phyloP scores from a whole-genome alignment of 2,329 filamentous ascomycete genomes.

The Didymella pinodella region DNA sequence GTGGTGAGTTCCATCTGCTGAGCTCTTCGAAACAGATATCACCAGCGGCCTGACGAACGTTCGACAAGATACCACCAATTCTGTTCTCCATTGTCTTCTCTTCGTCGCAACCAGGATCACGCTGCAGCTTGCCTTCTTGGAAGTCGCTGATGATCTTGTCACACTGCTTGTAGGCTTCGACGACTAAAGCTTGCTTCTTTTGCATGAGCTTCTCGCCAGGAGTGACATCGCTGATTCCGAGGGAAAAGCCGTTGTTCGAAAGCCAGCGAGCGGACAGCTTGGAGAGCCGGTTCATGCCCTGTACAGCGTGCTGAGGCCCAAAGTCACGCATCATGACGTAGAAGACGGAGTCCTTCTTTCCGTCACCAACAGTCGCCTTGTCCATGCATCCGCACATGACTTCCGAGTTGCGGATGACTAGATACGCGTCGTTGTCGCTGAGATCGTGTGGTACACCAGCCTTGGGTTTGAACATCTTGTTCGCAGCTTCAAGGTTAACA shows the following conservation, averaged over 20 bases:
- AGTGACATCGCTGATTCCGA: conserved; percentile 94
- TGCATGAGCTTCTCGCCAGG: conserved; percentile 74
- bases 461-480: conserved; percentile 77
- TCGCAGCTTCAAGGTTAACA: conserved; percentile 93
- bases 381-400: conserved; percentile 98
- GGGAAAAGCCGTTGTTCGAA: conserved; percentile 91
- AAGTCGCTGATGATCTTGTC: conserved; percentile 84
- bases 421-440: conserved; percentile 77
- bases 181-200: conserved; percentile 78
- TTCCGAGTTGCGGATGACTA: conserved; percentile 94
- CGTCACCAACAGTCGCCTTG: conserved; percentile 94
- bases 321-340: conserved; percentile 97
- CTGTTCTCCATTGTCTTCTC: conserved; percentile 90
- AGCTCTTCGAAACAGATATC: conserved; percentile 88
- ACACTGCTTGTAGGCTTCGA: conserved; percentile 79
- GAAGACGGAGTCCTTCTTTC: conserved; percentile 97
- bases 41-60: conserved; percentile 90
- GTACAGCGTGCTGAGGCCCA: conserved; percentile 85
- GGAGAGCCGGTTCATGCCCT: conserved; percentile 91
- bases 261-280: conserved; percentile 89
- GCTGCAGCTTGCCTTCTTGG: conserved; percentile 80
- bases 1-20: conserved; percentile 88
- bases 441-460: conserved; percentile 76
- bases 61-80: conserved; percentile 89
- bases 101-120: conserved; percentile 87